Evolutionary conservation across 2,329 filamentous ascomycete genomes (phyloP).

Genomic region (Colletotrichum godetiae): DNA sequence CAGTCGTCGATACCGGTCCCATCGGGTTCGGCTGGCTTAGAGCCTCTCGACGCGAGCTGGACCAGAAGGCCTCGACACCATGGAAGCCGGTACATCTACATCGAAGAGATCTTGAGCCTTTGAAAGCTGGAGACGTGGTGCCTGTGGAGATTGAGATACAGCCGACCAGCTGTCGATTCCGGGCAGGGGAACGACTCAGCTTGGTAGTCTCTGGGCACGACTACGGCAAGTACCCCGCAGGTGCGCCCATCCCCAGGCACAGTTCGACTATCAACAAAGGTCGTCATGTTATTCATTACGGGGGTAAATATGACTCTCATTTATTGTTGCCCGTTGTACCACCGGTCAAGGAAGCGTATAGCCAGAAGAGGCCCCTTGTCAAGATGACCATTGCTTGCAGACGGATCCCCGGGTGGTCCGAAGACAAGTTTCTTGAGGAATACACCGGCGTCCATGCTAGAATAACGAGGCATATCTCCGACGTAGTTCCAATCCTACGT

Average conservation of each 20-base stretch:
- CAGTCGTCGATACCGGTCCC: neutral
- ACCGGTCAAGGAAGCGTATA: neutral
- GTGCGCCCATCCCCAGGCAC: neutral
- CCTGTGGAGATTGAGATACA: neutral
- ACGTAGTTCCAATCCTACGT: neutral
- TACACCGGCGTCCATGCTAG: neutral
- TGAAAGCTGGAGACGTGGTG: neutral
- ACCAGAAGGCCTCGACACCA: neutral
- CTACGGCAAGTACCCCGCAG: neutral
- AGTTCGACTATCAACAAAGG: neutral
- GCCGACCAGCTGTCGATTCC: neutral
- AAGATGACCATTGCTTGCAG: neutral
- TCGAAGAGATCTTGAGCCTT: neutral
- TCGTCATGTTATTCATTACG: neutral
- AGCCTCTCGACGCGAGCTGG: neutral
- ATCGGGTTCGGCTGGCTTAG: neutral
- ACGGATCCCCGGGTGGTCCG: neutral
- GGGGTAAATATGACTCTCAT: neutral
- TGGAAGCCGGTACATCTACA: neutral
- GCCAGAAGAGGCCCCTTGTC: neutral
- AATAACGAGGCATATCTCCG: neutral
- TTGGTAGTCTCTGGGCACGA: neutral
- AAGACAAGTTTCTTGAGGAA: neutral
- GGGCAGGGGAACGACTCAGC: neutral
- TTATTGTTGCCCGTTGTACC: neutral